Evolutionary conservation across 176 grass and related monocot genomes (phyloP).

Genomic region (Aegilops speltoides): DNA sequence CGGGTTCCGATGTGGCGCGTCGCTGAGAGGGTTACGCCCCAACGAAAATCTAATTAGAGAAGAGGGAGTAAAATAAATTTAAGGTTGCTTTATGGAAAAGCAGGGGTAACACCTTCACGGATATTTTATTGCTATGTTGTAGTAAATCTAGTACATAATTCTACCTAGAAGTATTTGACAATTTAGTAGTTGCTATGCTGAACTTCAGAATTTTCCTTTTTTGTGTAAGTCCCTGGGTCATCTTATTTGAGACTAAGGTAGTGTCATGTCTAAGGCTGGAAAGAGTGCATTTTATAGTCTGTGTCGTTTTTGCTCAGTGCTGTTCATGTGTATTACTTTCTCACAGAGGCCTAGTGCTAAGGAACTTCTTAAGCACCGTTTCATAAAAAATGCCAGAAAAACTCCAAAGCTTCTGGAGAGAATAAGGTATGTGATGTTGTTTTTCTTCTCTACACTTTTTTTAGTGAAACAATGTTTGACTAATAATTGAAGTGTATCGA

Average conservation of each 20-base stretch:
- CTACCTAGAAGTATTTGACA: conserved; percentile 2
- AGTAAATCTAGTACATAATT: conserved; percentile 13
- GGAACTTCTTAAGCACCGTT: conserved; percentile 96
- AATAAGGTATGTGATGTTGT: conserved; percentile 68
- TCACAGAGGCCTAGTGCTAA: conserved; percentile 92
- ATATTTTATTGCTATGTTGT: background rate
- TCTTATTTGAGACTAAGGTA: conserved; percentile 20
- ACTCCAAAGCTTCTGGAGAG: conserved; percentile 88
- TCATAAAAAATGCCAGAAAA: conserved; percentile 94
- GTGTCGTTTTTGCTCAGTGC: conserved; percentile 17
- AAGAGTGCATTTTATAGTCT: conserved; percentile 4
- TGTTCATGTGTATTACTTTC: conserved; percentile 39
- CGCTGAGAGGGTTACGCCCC: too few species aligned
- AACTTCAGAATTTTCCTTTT: conserved; percentile 8
- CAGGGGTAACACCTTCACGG: background rate
- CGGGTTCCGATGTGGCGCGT: too few species aligned
- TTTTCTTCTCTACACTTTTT: background rate
- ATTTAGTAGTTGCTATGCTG: conserved; percentile 18
- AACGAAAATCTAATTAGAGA: conserved; percentile 3
- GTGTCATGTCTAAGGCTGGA: conserved; percentile 25
- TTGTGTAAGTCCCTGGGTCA: background rate
- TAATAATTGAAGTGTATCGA: conserved; percentile 18
- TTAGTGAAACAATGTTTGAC: conserved; percentile 8
- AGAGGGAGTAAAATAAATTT: background rate
- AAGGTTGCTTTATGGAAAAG: background rate